Evolutionary conservation across 2,329 filamentous ascomycete genomes (phyloP).

Genomic region (Trichoderma koningiopsis): DNA sequence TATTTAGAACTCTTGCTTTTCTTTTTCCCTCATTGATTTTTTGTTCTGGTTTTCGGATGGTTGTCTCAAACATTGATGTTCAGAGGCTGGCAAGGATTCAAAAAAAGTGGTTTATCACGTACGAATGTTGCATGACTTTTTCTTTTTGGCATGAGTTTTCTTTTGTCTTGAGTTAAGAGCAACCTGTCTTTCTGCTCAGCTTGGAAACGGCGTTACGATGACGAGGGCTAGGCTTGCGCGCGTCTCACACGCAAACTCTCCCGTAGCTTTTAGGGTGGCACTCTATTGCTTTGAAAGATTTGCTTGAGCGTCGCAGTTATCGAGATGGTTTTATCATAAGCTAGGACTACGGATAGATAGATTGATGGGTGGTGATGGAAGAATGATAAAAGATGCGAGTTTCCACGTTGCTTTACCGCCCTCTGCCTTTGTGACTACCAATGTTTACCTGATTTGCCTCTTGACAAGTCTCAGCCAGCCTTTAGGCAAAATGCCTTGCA

Average conservation of each 20-base stretch:
- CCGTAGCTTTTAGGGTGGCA: conserved; percentile 10
- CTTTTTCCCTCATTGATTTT: neutral
- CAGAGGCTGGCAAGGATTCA: conserved; percentile 11
- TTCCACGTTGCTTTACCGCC: neutral
- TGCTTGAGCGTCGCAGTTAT: conserved; percentile 8
- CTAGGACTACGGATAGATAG: conserved; percentile 6
- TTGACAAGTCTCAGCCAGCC: neutral
- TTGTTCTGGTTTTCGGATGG: neutral
- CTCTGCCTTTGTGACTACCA: neutral
- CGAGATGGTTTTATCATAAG: conserved; percentile 17
- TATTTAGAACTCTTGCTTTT: conserved; percentile 15
- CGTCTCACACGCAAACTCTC: neutral
- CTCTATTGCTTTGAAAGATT: conserved; percentile 16
- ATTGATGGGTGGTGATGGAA: conserved; percentile 14
- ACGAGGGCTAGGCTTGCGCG: neutral
- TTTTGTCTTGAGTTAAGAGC: conserved; percentile 9
- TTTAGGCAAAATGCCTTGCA: neutral
- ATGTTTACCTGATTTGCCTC: neutral
- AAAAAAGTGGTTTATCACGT: conserved; percentile 21
- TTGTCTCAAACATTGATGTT: conserved; percentile 2
- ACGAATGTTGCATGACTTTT: conserved; percentile 19
- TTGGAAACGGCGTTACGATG: conserved; percentile 24
- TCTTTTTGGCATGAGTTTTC: conserved; percentile 15
- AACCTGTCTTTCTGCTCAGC: conserved; percentile 1
- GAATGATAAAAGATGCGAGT: conserved; percentile 19